Conservation (phyloP, 805 yeast genomes). For the Candida adriatica region DNA sequence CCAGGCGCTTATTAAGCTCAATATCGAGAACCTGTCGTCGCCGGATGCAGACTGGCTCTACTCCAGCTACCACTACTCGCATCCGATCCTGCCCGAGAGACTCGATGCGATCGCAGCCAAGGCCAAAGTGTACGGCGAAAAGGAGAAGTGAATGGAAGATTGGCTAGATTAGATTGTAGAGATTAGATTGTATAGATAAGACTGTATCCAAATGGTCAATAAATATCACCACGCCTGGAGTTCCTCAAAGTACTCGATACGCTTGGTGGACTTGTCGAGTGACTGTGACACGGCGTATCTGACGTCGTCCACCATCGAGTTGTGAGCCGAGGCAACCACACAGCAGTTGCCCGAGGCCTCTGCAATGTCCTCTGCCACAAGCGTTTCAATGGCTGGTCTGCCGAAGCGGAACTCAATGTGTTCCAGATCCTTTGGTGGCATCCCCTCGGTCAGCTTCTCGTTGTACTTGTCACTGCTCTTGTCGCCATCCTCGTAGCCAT, state of each 20-base stretch:
- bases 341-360: conserved; percentile 34
- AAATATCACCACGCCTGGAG: conserved; percentile 46
- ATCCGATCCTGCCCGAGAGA: conserved; percentile 90
- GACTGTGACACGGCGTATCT: conserved; percentile 36
- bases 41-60: conserved; percentile 86
- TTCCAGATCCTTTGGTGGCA: conserved; percentile 12
- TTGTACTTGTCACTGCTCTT: not conserved
- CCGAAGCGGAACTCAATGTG: conserved; percentile 35
- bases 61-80: conserved; percentile 83
- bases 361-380: conserved; percentile 32
- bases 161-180: not conserved
- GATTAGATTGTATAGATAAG: not conserved
- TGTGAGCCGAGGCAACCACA: conserved; percentile 51
- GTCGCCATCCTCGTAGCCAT: conserved; percentile 4
- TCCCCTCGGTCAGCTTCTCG: not conserved
- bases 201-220: not conserved
- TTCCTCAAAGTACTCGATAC: conserved; percentile 53
- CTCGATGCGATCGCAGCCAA: conserved; percentile 56
- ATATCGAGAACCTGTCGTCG: conserved; percentile 76
- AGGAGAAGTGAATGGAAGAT: conserved; percentile 12
- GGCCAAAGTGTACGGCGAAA: conserved; percentile 10
- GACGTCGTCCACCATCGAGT: conserved; percentile 44
- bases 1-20: conserved; percentile 65
- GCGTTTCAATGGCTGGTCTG: conserved; percentile 36
- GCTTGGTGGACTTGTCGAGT: conserved; percentile 24